These are phyloP conservation scores for Camelina sativa DNA, from an alignment of 345 rosid genomes.

Conservation along the genomic window DNA sequence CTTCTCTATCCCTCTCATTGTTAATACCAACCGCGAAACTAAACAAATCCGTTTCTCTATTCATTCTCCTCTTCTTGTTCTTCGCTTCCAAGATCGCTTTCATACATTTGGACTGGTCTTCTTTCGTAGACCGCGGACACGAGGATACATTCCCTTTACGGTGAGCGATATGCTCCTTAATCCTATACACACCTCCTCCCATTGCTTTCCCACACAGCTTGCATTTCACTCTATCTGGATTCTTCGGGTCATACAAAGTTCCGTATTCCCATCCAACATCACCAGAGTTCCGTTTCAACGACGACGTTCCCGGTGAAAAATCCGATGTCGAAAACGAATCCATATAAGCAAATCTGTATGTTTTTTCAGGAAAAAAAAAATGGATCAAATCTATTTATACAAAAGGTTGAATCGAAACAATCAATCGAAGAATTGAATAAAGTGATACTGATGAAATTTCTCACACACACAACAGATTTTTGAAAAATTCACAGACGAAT, in stretches of 20 bases:
- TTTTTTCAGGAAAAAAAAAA: too few species aligned
- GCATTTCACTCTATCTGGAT: conserved; percentile 7
- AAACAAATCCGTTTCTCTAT: too few species aligned
- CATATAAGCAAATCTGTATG: too few species aligned
- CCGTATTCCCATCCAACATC: conserved; percentile 22
- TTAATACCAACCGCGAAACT: too few species aligned
- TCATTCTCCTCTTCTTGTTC: not conserved
- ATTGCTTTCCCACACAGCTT: conserved; percentile 8
- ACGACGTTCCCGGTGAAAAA: not conserved
- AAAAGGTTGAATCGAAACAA: too few species aligned
- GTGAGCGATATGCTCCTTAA: conserved; percentile 14
- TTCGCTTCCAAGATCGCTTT: not conserved
- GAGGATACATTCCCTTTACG: not conserved
- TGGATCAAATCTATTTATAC: too few species aligned
- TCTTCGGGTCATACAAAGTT: not conserved
- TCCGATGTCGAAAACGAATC: too few species aligned
- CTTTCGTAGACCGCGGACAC: not conserved
- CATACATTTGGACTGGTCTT: not conserved
- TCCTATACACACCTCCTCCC: conserved; percentile 12
- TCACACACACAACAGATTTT: too few species aligned
- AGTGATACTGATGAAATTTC: too few species aligned
- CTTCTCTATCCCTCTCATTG: too few species aligned
- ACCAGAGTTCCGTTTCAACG: not conserved
- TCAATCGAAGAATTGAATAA: too few species aligned
- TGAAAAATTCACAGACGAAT: too few species aligned